Percentiles rank a stretch among this genome's conserved stretches.
Evolutionary conservation across 2,329 filamentous ascomycete species (phyloP).

Genomic region (Fusarium torulosum): DNA sequence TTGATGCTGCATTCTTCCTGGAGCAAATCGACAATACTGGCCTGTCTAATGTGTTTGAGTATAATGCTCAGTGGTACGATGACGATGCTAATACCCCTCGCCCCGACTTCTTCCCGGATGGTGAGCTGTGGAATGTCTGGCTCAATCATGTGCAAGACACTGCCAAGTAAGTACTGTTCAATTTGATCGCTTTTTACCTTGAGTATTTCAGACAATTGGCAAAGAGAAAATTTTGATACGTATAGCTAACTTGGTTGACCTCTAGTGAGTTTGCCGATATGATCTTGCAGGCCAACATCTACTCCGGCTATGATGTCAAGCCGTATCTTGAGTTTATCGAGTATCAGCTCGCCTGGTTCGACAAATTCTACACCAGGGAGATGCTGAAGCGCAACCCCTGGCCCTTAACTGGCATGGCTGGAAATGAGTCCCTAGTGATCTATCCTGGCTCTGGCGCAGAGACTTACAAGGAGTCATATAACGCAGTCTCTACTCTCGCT

Average conservation of each 20-base stretch:
- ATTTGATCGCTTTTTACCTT: fast-evolving
- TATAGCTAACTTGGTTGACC: neutral
- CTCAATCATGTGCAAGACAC: slow-evolving; percentile 19
- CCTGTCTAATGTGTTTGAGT: slow-evolving; percentile 10
- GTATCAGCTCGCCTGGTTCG: slow-evolving; percentile 8
- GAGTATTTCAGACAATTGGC: neutral
- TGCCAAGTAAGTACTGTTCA: neutral
- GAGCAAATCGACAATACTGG: slow-evolving; percentile 12
- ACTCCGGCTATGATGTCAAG: slow-evolving; percentile 7
- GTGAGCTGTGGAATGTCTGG: slow-evolving; percentile 19
- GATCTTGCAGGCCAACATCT: slow-evolving; percentile 12
- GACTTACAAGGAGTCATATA: slow-evolving; percentile 12
- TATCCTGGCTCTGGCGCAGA: slow-evolving; percentile 19
- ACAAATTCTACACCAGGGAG: neutral
- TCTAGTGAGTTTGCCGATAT: slow-evolving; percentile 13
- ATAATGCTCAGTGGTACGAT: slow-evolving; percentile 20
- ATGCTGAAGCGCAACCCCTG: slow-evolving; percentile 17
- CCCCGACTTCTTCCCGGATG: slow-evolving; percentile 4
- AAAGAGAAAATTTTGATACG: neutral
- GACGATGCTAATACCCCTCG: slow-evolving; percentile 14
- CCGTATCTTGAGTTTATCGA: slow-evolving; percentile 17
- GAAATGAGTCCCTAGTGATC: neutral
- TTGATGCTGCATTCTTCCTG: slow-evolving; percentile 10
- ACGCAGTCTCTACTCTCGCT: neutral
- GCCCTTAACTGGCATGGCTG: neutral